Percentiles rank a stretch among this genome's conserved stretches.
phyloP scores from a whole-genome alignment of 805 yeast genomes.

The Metschnikowia kunwiensis region DNA sequence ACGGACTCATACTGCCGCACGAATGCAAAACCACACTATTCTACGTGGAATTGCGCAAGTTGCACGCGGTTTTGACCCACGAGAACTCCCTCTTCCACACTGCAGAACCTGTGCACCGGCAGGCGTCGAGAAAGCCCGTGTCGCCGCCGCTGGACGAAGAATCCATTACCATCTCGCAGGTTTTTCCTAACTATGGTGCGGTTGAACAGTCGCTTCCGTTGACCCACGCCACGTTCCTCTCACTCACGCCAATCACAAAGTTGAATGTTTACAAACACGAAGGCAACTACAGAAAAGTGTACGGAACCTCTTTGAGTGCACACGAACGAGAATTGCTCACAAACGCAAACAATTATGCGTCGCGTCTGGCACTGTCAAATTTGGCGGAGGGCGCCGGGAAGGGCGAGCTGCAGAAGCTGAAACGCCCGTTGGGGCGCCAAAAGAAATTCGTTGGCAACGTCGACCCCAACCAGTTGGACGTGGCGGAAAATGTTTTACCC shows the following conservation, averaged over 20 bases:
- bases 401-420: constrained; percentile 3
- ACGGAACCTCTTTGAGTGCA: constrained; percentile 27
- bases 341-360: constrained; percentile 28
- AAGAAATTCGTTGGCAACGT: constrained; percentile 31
- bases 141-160: constrained; percentile 21
- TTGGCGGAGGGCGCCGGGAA: constrained; percentile 3
- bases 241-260: constrained; percentile 33
- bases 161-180: constrained; percentile 34
- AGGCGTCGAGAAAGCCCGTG: constrained; percentile 19
- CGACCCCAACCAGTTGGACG: constrained; percentile 41
- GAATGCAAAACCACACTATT: constrained; percentile 24
- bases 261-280: constrained; percentile 35
- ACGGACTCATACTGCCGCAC: constrained; percentile 18
- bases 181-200: constrained; percentile 40
- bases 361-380: background rate
- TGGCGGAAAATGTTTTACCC: constrained; percentile 38
- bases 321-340: constrained; percentile 35
- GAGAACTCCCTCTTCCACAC: constrained; percentile 17
- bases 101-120: background rate
- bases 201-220: constrained; percentile 28
- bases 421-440: constrained; percentile 29
- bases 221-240: constrained; percentile 35
- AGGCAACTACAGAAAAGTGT: constrained; percentile 17
- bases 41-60: constrained; percentile 24
- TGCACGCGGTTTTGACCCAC: constrained; percentile 22